Evolutionary conservation across 2,329 filamentous ascomycete genomes (phyloP).

Genomic region (Canariomyces notabilis): DNA sequence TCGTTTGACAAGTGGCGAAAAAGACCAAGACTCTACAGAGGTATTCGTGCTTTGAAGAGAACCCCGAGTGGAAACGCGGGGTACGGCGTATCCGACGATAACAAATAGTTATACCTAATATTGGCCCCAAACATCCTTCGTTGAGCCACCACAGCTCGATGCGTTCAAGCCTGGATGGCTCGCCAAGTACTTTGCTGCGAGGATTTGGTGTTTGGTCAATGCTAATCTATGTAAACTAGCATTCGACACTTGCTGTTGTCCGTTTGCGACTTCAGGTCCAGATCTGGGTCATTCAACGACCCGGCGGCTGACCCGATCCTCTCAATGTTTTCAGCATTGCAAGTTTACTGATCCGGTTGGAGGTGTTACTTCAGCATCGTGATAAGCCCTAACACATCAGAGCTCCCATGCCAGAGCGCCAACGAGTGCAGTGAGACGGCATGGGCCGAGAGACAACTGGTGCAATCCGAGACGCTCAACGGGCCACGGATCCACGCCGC

Average conservation of each 20-base stretch:
- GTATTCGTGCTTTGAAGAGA: too few relatives aligned
- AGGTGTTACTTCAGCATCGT: too few relatives aligned
- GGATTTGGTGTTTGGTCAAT: background rate
- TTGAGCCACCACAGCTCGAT: background rate
- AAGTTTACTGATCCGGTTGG: too few relatives aligned
- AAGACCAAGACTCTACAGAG: too few relatives aligned
- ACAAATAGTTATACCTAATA: background rate
- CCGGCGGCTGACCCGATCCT: too few relatives aligned
- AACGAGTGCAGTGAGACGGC: conserved; percentile 6
- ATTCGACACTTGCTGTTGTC: background rate
- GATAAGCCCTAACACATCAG: background rate
- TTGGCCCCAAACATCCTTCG: background rate
- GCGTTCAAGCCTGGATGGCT: background rate
- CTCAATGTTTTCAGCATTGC: too few relatives aligned
- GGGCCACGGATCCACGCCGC: conserved; percentile 1
- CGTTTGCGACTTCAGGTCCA: background rate
- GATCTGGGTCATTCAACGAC: too few relatives aligned
- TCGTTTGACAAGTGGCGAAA: too few relatives aligned
- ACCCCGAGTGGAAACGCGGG: too few relatives aligned
- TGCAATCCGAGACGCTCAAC: conserved; percentile 4
- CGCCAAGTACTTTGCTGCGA: background rate
- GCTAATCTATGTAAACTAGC: background rate
- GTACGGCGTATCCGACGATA: background rate
- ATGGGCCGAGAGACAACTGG: conserved; percentile 8
- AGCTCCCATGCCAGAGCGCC: conserved; percentile 18